phyloP scores from a whole-genome alignment of 2,329 filamentous ascomycete genomes.

The Aspergillus transmontanensis region DNA sequence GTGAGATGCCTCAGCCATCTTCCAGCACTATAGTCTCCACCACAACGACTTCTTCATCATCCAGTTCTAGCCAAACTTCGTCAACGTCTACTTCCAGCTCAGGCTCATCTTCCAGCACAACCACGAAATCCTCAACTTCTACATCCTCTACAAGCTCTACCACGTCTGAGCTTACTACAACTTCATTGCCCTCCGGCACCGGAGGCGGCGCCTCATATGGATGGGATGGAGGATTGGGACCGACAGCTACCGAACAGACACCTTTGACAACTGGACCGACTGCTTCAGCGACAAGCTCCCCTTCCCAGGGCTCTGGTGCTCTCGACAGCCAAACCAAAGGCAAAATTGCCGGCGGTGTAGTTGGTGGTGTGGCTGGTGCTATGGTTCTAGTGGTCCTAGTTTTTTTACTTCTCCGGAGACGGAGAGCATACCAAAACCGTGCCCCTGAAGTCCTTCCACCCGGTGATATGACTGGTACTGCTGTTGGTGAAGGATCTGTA shows the following conservation, averaged over 20 bases:
- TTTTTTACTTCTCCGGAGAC: slow-evolving; percentile 43
- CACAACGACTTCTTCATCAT: neutral
- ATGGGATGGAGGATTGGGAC: slow-evolving; percentile 17
- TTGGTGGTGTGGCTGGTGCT: slow-evolving; percentile 63
- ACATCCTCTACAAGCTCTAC: slow-evolving; percentile 9
- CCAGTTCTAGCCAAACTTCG: neutral
- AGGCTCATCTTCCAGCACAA: slow-evolving; percentile 2
- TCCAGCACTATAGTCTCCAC: neutral
- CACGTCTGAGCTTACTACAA: slow-evolving; percentile 6
- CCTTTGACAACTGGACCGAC: neutral
- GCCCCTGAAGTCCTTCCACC: slow-evolving; percentile 27
- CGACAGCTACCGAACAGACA: slow-evolving; percentile 7
- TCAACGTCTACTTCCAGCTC: slow-evolving; percentile 8
- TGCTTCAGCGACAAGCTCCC: slow-evolving; percentile 9
- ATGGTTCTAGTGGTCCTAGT: slow-evolving; percentile 47
- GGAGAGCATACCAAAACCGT: slow-evolving; percentile 37
- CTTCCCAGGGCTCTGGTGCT: slow-evolving; percentile 18
- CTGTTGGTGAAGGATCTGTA: slow-evolving; percentile 16
- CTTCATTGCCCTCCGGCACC: slow-evolving; percentile 3
- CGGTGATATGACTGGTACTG: slow-evolving; percentile 22
- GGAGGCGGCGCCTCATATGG: slow-evolving; percentile 6
- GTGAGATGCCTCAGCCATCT: neutral
- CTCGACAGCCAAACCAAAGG: slow-evolving; percentile 45
- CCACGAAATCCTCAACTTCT: slow-evolving; percentile 1
- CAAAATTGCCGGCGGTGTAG: slow-evolving; percentile 63